Percentiles rank a stretch among this genome's conserved stretches.
These are phyloP conservation scores for Alternaria alternata DNA, from an alignment of 2,329 filamentous ascomycete genomes.

Conservation along the genomic window DNA sequence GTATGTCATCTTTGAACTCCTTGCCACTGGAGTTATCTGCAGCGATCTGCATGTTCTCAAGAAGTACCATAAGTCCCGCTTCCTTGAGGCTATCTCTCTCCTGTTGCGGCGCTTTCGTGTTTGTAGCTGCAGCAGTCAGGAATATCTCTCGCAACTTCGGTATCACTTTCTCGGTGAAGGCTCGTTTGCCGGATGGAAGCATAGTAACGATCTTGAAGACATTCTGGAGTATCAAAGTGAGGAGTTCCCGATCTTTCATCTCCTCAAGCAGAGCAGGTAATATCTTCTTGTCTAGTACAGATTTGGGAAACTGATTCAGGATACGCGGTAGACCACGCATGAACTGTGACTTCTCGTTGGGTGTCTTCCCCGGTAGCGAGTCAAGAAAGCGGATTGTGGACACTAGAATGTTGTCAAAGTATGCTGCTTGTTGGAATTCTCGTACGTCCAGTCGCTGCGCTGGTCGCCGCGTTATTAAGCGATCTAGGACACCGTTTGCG, in stretches of 20 bases:
- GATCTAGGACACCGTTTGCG: constrained; percentile 76
- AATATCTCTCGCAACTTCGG: constrained; percentile 86
- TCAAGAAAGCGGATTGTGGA: constrained; percentile 97
- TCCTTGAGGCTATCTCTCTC: constrained; percentile 87
- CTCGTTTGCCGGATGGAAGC: constrained; percentile 74
- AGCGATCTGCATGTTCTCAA: constrained; percentile 81
- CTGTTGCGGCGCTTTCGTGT: constrained; percentile 54
- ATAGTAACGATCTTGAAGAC: constrained; percentile 87
- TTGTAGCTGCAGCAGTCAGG: constrained; percentile 60
- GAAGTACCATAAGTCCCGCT: constrained; percentile 86
- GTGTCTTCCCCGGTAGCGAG: constrained; percentile 87
- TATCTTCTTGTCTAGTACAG: constrained; percentile 94
- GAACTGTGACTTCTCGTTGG: constrained; percentile 89
- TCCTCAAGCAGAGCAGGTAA: constrained; percentile 89
- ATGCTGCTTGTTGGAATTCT: constrained; percentile 94
- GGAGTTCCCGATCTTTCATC: constrained; percentile 87
- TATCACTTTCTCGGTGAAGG: constrained; percentile 86
- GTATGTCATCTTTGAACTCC: constrained; percentile 94
- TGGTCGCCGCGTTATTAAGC: constrained; percentile 85
- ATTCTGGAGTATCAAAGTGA: constrained; percentile 87
- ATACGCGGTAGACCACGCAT: constrained; percentile 88
- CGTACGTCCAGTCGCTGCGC: constrained; percentile 86
- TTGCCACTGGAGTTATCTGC: constrained; percentile 85
- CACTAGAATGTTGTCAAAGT: constrained; percentile 96
- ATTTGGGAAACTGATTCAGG: constrained; percentile 88